Base-by-base conservation (phyloP, 2,329 filamentous ascomycete species). In the Diplodia scrobiculata region DNA sequence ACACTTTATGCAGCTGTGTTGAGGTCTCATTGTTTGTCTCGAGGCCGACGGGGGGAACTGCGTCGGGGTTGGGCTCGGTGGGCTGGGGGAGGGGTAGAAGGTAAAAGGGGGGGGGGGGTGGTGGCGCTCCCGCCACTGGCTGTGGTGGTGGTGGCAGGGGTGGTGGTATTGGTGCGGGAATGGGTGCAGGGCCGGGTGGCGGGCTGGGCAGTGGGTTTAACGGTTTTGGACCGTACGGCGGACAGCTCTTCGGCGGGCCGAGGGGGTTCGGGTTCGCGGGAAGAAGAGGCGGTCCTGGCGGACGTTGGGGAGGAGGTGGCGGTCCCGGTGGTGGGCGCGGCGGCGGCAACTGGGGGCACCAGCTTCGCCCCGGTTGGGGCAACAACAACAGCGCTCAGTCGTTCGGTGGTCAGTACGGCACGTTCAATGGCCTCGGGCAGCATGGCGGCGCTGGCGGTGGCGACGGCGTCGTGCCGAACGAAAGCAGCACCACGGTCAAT, bases 191-290 rank as follows among this genome's bases (percentile, higher is more conserved):
- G 11, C 17, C 11, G 41, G 29, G 58, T 9, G 14, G 13, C 21
- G 54, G 34, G 11, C 13, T 7, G 17, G 41, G 41, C 9, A 7
- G 41, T n/a, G n/a, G 17, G 17, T n/a, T 14, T 38, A 21, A 17
- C 41, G 41, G 41, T 19, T 45, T 45, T 45, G 41, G 41, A 3
- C 41, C 41, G 41, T 10, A 45, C n/a, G 34, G 34, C 34, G 52
- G 29, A 32, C 41, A 45, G 11, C 41, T 45, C 7, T 55, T 55
- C 10, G 52, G 52, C 19, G 52, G 52, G 52, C 9, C n/a, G 38
- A 60, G 58, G 27, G 58, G 58, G 9, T 62, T 25, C n/a, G 58
- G 58, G 11, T 62, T 62, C 34, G 58, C 41, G 41, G 41, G 38
- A 5, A 59, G 54, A 19, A 36, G 54, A 4, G 14, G 21, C 10